These are phyloP conservation scores for Chlorella sp. DNA, from an alignment of 139 green algal genomes.

Conservation along the genomic window DNA sequence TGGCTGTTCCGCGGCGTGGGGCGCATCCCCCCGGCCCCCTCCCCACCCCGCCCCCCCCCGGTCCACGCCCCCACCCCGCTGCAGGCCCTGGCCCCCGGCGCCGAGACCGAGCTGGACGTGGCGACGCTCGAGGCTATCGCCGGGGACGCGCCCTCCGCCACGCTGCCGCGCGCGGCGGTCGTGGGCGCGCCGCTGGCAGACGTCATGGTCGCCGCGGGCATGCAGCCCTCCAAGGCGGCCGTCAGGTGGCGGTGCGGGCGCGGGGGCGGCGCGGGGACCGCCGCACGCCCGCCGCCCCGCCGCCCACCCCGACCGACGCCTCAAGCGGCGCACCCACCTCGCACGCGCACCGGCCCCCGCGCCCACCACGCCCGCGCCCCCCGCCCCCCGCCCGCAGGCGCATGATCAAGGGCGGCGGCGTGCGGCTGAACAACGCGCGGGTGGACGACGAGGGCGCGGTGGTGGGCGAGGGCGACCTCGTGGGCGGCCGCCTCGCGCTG, in stretches of 20 bases:
- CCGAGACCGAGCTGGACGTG: constrained; percentile 79
- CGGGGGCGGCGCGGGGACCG: too few relatives aligned
- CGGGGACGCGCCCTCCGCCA: constrained; percentile 67
- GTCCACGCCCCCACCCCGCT: not conserved
- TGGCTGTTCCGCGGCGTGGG: not conserved
- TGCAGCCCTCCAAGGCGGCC: constrained; percentile 89
- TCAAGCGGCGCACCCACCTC: too few relatives aligned
- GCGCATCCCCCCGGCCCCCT: not conserved
- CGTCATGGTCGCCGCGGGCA: constrained; percentile 76
- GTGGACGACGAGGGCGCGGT: constrained; percentile 68
- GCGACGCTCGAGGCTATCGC: constrained; percentile 79
- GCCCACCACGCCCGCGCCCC: too few relatives aligned
- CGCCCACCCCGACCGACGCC: too few relatives aligned
- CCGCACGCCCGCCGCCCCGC: too few relatives aligned
- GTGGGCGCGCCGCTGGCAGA: constrained; percentile 71
- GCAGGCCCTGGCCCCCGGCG: constrained; percentile 78
- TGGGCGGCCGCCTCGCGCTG: constrained; percentile 90
- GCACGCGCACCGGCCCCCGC: too few relatives aligned
- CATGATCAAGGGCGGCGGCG: constrained; percentile 83
- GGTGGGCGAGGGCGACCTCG: constrained; percentile 71
- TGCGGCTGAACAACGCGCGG: constrained; percentile 93
- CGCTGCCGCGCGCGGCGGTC: constrained; percentile 55
- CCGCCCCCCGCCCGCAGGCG: too few relatives aligned
- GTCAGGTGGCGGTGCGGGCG: too few relatives aligned
- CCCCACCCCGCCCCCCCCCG: too few relatives aligned